phyloP scores from a whole-genome alignment of 139 green algal species.

The Deuterostichococcus epilithicus region DNA sequence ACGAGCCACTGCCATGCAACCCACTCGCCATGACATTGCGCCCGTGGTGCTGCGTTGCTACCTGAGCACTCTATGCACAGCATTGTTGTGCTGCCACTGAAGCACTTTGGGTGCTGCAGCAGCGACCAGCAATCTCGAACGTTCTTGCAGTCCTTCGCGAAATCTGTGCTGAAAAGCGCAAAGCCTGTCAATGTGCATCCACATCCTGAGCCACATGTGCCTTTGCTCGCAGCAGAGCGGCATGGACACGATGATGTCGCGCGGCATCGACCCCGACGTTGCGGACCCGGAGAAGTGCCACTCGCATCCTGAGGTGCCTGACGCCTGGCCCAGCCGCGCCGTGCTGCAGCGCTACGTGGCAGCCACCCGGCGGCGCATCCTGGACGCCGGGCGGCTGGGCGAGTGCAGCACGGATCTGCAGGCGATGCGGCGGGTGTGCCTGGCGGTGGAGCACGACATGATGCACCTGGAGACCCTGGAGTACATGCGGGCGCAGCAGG shows the following conservation, averaged over 20 bases:
- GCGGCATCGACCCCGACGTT: slow-evolving; percentile 60
- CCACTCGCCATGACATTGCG: too few relatives aligned
- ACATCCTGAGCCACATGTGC: neutral
- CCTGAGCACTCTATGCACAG: too few relatives aligned
- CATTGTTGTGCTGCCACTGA: too few relatives aligned
- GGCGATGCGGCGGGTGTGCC: slow-evolving; percentile 17
- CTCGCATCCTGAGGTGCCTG: slow-evolving; percentile 39
- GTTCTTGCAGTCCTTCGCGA: too few relatives aligned
- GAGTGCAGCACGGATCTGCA: too few relatives aligned
- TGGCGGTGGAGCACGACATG: slow-evolving; percentile 49
- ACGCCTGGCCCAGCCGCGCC: slow-evolving; percentile 33
- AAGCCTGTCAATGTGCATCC: too few relatives aligned
- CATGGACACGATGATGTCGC: slow-evolving; percentile 46
- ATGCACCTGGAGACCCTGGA: slow-evolving; percentile 65
- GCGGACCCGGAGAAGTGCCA: slow-evolving; percentile 50
- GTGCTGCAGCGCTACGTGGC: slow-evolving; percentile 33
- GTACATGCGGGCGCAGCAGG: slow-evolving; percentile 61
- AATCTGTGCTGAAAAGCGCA: too few relatives aligned
- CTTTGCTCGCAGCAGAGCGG: neutral
- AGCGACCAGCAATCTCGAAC: too few relatives aligned
- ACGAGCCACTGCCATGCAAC: too few relatives aligned
- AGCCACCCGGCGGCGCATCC: neutral
- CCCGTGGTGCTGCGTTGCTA: too few relatives aligned
- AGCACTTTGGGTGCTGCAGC: too few relatives aligned
- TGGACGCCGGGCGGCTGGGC: too few relatives aligned